Percentiles rank a stretch among this genome's conserved stretches.
Evolutionary conservation across 2,329 filamentous ascomycete species (phyloP).

Genomic region (Drechslerella dactyloides): DNA sequence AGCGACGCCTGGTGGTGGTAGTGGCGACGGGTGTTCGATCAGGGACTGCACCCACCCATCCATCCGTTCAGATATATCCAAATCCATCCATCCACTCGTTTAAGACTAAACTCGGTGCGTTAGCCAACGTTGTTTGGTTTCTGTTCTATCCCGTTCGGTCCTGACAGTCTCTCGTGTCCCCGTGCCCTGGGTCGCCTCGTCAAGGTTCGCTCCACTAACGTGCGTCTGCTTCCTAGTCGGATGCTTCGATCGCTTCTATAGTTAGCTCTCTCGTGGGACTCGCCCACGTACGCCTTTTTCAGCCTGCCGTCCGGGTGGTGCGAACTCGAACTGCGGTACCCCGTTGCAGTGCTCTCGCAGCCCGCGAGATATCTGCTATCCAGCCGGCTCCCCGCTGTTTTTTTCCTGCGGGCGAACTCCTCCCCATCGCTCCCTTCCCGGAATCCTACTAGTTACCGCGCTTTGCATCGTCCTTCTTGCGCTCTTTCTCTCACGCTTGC

Average conservation of each 20-base stretch:
- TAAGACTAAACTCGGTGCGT: too few species aligned
- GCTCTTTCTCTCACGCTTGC: not conserved
- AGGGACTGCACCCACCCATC: too few species aligned
- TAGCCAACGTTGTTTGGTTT: not conserved
- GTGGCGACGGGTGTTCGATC: too few species aligned
- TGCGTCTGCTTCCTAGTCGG: not conserved
- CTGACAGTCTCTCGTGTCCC: not conserved
- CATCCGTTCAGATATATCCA: too few species aligned
- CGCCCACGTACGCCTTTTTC: not conserved
- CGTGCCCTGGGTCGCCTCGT: not conserved
- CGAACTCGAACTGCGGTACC: not conserved
- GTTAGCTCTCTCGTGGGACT: not conserved
- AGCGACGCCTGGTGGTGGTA: too few species aligned
- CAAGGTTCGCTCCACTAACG: not conserved
- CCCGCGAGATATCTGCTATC: not conserved
- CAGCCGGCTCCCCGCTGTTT: constrained; percentile 5
- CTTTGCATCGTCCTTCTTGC: not conserved
- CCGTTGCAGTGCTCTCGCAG: too few species aligned
- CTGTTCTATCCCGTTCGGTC: not conserved
- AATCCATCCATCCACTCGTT: too few species aligned
- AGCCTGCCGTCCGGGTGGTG: constrained; percentile 3
- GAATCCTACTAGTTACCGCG: not conserved
- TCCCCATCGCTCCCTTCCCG: not conserved
- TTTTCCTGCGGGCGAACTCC: constrained; percentile 9
- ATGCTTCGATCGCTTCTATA: constrained; percentile 4